phyloP scores from a whole-genome alignment of 1,284 basidiomycete genomes.

The Schizophyllum amplum region DNA sequence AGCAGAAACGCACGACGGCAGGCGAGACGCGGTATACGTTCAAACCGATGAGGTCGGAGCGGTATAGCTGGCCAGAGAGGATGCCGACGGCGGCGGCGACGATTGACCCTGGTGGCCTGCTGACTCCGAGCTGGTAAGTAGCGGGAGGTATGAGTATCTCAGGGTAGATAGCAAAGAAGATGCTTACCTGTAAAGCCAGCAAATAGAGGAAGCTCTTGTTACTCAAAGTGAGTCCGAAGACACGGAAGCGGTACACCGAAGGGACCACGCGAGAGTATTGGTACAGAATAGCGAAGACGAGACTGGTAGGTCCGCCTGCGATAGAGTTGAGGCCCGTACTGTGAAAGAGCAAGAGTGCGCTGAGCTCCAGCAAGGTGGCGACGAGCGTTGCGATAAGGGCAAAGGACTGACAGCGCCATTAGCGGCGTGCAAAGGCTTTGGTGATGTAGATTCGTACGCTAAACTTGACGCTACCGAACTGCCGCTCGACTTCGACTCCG shows the following conservation, averaged over 20 bases:
- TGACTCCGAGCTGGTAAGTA: slow-evolving; percentile 51
- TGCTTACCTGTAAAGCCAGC: slow-evolving; percentile 54
- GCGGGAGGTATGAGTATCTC: slow-evolving; percentile 7
- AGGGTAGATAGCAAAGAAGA: slow-evolving; percentile 2
- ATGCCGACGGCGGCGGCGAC: slow-evolving; percentile 57
- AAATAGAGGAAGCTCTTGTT: slow-evolving; percentile 72
- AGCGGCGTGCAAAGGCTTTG: slow-evolving; percentile 4
- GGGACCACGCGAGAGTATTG: slow-evolving; percentile 77
- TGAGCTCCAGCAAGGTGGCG: slow-evolving; percentile 61
- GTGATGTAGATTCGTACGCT: slow-evolving; percentile 48
- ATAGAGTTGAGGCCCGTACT: slow-evolving; percentile 62
- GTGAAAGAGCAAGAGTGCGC: slow-evolving; percentile 54
- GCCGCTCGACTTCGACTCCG: slow-evolving; percentile 70
- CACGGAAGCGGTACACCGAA: slow-evolving; percentile 62
- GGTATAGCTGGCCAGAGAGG: slow-evolving; percentile 67
- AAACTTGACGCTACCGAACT: slow-evolving; percentile 83
- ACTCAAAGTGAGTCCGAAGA: slow-evolving; percentile 67
- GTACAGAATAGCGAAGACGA: slow-evolving; percentile 71
- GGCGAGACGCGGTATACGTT: slow-evolving; percentile 69
- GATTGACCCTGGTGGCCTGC: slow-evolving; percentile 57
- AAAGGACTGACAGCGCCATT: slow-evolving; percentile 53
- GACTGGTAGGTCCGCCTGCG: slow-evolving; percentile 65
- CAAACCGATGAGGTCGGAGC: slow-evolving; percentile 69
- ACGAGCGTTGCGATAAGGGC: slow-evolving; percentile 54
- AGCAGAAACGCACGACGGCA: slow-evolving; percentile 40